Evolutionary conservation across 805 yeast species (phyloP), one percentile per base, ranked within the genome.

Genomic region (Cyberlindnera bimundalis): DNA sequence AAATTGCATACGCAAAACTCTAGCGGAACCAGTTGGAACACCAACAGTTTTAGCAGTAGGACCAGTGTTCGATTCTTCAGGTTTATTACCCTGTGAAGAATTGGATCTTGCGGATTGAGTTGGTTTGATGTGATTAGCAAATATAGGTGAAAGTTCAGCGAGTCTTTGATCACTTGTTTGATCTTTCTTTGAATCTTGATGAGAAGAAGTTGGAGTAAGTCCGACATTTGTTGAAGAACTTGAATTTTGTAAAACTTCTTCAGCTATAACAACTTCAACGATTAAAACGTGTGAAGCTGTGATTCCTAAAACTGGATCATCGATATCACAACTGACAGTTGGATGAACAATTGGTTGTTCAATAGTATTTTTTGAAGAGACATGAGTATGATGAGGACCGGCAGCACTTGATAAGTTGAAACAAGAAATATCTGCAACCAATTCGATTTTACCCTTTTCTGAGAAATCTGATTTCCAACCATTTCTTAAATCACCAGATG

Each of bases 381-480:
- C 70, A 40, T 66, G 65, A 18, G 67, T 67, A 3, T 69, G 53
- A 33, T 78, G 78, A 25, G 67, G 67, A 12, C 67, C 59, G 0
- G 74, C 62, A 5, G 75, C 75, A 36, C 88, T 76, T 9, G 81
- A 68, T 36, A 83, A 64, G 38, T 74, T 68, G 65, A 74, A 70
- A 18, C 84, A 75, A 15, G 75, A 72, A 29, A 85, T 74, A 32
- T 84, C 87, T 0, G 85, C 87, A 23, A 83, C 81, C 33, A 89
- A 60, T 60, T 88, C 96, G 45, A 90, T 81, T 40, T 77, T 71
- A 5, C 99, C 99, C 33, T 72, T 71, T 30, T 79, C 83, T 6
- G 79, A 64, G 58, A 83, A 90, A 62, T 93, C 99, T 1, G 93
- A 79, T 60, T 93, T 93, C 99, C 99, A 93, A 4, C 99, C 99